Evolutionary conservation across 2,329 filamentous ascomycete genomes (phyloP).

Genomic region (Fusarium stilboides): DNA sequence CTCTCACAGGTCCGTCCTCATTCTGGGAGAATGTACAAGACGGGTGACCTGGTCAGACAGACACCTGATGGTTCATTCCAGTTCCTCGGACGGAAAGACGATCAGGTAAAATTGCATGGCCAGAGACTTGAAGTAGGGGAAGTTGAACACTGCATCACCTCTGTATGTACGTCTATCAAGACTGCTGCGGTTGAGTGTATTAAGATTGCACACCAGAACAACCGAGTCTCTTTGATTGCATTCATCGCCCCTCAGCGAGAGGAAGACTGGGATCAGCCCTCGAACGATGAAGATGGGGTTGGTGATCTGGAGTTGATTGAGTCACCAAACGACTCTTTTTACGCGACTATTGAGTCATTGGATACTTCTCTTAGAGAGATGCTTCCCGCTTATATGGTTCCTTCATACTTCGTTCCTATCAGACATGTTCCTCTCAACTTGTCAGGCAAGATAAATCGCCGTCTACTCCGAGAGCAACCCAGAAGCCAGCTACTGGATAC

Average conservation of each 20-base stretch:
- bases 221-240: not conserved
- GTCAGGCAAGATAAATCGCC: constrained; percentile 9
- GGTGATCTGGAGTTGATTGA: not conserved
- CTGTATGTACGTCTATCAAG: not conserved
- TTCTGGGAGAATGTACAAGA: constrained; percentile 11
- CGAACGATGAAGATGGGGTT: not conserved
- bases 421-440: not conserved
- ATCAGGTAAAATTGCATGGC: constrained; percentile 9
- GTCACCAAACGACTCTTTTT: not conserved
- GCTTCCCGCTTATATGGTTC: constrained; percentile 9
- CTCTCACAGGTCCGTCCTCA: not conserved
- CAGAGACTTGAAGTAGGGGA: constrained; percentile 15
- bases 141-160: not conserved
- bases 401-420: constrained; percentile 2
- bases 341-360: not conserved
- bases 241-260: not conserved
- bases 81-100: constrained; percentile 11
- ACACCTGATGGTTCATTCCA: not conserved
- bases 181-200: constrained; percentile 7
- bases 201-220: constrained; percentile 1
- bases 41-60: constrained; percentile 8
- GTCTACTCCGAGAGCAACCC: not conserved
- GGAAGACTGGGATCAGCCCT: not conserved
- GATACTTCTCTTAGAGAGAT: not conserved
- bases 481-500: not conserved